A percentile compares a stretch with the other conserved stretches of the same genome.
phyloP scores from a whole-genome alignment of 257 asterid species.

The Capsicum pubescens region DNA sequence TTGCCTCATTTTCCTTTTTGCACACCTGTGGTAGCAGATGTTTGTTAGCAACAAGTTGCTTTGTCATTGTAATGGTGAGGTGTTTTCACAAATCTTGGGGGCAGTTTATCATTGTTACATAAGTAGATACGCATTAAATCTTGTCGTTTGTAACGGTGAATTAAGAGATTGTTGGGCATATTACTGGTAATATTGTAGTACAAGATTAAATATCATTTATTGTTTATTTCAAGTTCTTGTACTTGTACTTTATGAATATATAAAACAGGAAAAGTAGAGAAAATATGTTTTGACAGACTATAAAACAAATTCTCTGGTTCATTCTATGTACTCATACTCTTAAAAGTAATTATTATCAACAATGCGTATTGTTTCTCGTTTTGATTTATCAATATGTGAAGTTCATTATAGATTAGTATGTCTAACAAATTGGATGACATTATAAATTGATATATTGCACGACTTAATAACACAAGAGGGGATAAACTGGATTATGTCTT shows the following conservation, averaged over 20 bases:
- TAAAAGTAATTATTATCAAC: too few species aligned
- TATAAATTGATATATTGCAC: too few species aligned
- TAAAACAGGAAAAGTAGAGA: neutral
- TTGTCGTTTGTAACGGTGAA: neutral
- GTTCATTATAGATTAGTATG: neutral
- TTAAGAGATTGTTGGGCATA: neutral
- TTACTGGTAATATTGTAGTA: neutral
- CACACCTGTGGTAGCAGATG: neutral
- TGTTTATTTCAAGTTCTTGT: neutral
- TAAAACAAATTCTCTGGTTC: neutral
- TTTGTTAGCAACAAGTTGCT: neutral
- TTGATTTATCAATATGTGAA: neutral
- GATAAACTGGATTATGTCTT: too few species aligned
- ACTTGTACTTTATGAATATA: neutral
- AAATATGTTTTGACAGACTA: too few species aligned
- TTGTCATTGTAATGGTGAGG: neutral
- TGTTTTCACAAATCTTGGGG: neutral
- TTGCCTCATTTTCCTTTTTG: slow-evolving; percentile 11
- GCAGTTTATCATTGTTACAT: neutral
- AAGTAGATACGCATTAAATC: neutral
- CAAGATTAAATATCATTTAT: neutral
- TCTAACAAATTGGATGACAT: too few species aligned
- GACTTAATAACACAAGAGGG: too few species aligned
- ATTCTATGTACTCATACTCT: neutral
- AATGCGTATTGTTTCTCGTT: neutral